These are phyloP conservation scores for Ascochyta pisi DNA, from an alignment of 2,329 filamentous ascomycete genomes.

Conservation along the genomic window DNA sequence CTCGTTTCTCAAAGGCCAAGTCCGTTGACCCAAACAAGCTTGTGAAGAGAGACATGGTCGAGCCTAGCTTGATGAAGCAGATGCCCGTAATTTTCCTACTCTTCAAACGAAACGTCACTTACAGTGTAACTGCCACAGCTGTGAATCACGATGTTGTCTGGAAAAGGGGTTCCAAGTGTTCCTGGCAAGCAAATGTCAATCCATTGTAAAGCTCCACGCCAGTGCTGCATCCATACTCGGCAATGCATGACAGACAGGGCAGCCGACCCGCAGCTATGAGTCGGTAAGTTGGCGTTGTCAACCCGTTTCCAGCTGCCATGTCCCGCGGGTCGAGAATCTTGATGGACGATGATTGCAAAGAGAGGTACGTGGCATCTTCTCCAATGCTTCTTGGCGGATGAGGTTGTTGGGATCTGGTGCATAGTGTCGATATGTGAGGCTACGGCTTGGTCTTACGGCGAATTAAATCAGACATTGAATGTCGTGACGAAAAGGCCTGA, in stretches of 20 bases:
- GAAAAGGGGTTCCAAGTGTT: too few relatives aligned
- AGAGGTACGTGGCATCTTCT: background rate
- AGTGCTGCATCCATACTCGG: too few relatives aligned
- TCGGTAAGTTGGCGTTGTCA: slow-evolving; percentile 1
- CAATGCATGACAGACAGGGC: background rate
- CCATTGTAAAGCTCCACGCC: too few relatives aligned
- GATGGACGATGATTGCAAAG: background rate
- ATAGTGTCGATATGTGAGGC: background rate
- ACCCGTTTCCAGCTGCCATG: background rate
- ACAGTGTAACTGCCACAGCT: too few relatives aligned
- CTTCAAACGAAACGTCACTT: too few relatives aligned
- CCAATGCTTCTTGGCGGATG: background rate
- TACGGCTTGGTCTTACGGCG: too few relatives aligned
- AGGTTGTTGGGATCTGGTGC: background rate
- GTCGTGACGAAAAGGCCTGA: too few relatives aligned
- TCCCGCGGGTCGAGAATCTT: background rate
- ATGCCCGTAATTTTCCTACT: background rate
- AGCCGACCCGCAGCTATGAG: background rate
- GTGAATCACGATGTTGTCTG: too few relatives aligned
- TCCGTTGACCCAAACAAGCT: background rate
- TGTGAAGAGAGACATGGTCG: background rate
- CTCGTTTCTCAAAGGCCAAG: background rate
- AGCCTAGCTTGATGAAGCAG: background rate
- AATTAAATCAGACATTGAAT: too few relatives aligned
- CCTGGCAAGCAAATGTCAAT: too few relatives aligned